Base-by-base conservation (phyloP, 2,329 filamentous ascomycete species). In the Chaetomiaceae sp. region DNA sequence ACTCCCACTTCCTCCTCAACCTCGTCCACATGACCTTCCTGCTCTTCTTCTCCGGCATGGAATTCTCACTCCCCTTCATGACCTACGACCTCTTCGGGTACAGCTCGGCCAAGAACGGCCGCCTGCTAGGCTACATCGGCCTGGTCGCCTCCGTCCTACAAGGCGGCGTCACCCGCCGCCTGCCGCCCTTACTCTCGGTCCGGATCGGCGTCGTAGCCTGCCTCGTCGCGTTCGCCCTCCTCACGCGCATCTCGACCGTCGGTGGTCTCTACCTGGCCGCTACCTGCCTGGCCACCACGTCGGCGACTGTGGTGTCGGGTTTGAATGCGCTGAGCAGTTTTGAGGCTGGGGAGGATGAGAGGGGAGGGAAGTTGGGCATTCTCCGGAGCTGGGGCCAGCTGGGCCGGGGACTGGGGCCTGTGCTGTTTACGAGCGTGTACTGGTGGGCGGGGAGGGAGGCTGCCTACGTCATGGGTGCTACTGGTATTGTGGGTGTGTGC, bases 11-110 rank as follows among this genome's bases (percentile, higher is more conserved):
- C 27, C 69, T 95, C 12, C 83, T 99, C 43, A 96, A 96, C 68
- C 72, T 86, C 1, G 85, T 89, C 0, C 94, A 99, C 71, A 87
- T 97, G 65, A 74, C 86, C 43, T 99, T 99, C 71, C 84, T 99
- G 55, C 83, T 99, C 12, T 96, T 96, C 72, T 99, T 99, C 73
- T 96, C 90, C 2, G 94, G 94, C 56, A 92, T 99, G 87, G 94
- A 99, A 68, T 97, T 96, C 70, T 96, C 91, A 1, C 80, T 99
- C 3, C 91, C 94, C 0, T 99, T 99, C 69, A 91, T 99, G 83
- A 97, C 92, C 0, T 95, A 94, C 64, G 92, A 96, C 49, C 81
- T 99, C 40, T 97, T 97, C 69, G 81, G 81, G 8, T 95, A 94
- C 67, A 82, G 79, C 11, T 87, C 91, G 1, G 81, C 84, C 39